Evolutionary conservation across 495 filamentous ascomycete genomes (phyloP), one percentile per base, ranked within the genome.

Genomic region (Xylaria acuta): DNA sequence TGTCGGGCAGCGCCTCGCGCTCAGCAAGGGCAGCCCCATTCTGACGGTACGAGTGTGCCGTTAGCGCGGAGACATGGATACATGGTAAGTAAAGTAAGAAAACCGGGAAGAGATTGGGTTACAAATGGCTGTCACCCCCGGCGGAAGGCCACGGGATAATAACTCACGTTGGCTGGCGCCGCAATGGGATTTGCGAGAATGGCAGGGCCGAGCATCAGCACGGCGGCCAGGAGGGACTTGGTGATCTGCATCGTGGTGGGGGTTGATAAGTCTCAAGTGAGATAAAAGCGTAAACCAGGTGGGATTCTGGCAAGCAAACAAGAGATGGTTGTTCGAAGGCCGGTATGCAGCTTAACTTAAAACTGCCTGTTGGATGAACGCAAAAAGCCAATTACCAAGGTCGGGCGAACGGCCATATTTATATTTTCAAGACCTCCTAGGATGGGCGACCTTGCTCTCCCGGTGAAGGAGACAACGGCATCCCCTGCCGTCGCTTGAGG

Each of bases 171-270:
- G 40, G 38, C 62, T 14, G 67, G 67, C 1, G 9, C 27, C 6
- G 70, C 27, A 14, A 75, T 9, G 1, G 77, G 77, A 0, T 74
- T 73, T 3, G 77, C 75, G 25, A 79, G 56, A 45, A 72, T 73
- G 38, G 64, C 58, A 18, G 77, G 58, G 25, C 71, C 71, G 64
- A 75, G 49, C 69, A 77, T 64, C 65, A 79, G 74, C 49, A 70
- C 70, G 20, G 67, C 75, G 41, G 77, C 77, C 32, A 79, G 58
- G 30, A 79, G 65, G 18, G 77, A 74, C 20, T 77, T 76, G 30
- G 69, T 63, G 34, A 77, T 36, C 58, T 76, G 75, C 77, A 79
- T 79, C 3, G 18, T 69, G 56, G 41, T 27, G 25, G 22, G 14
- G 59, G 25, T 2, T 16, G 1, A 40, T 41, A 2, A n/a, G 60